Conservation (phyloP, 306 rosid species). For the Castanea sativa region DNA sequence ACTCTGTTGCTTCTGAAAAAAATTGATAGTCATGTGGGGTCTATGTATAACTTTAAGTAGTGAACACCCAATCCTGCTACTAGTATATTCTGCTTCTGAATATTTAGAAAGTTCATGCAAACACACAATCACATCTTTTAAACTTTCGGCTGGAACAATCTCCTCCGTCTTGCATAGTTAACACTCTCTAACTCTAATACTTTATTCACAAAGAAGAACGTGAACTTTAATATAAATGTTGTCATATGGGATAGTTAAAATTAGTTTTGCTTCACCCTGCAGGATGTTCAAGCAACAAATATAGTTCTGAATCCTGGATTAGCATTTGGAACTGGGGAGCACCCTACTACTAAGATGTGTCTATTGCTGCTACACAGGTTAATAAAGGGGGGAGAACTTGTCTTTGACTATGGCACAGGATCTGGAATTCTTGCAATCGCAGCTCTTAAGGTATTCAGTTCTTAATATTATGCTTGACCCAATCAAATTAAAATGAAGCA, state of each 20-base stretch:
- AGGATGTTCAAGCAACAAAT: slow-evolving; percentile 76
- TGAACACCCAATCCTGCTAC: not conserved
- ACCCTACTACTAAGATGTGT: slow-evolving; percentile 77
- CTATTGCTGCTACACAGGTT: slow-evolving; percentile 58
- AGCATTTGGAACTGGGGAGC: slow-evolving; percentile 96
- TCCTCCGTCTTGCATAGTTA: not conserved
- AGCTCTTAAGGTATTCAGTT: slow-evolving; percentile 66
- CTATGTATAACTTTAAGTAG: not conserved
- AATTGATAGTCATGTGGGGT: not conserved
- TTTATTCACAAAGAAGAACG: not conserved
- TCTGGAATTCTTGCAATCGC: slow-evolving; percentile 92
- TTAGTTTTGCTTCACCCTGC: not conserved
- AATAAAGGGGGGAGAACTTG: slow-evolving; percentile 68
- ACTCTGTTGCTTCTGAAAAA: slow-evolving; percentile 18
- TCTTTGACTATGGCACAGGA: slow-evolving; percentile 93
- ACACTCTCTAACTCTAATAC: not conserved
- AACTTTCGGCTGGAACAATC: no score
- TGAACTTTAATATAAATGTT: not conserved
- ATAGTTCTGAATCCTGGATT: slow-evolving; percentile 78
- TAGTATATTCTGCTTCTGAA: not conserved
- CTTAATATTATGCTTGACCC: not conserved
- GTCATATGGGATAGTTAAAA: not conserved
- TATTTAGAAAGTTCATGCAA: not conserved
- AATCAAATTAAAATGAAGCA: slow-evolving; percentile 13
- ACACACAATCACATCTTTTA: not conserved